A percentile compares a stretch with the other conserved stretches of the same genome.
Conservation (phyloP, 176 grass and related monocot genomes). For the Aegilops tauschii region DNA sequence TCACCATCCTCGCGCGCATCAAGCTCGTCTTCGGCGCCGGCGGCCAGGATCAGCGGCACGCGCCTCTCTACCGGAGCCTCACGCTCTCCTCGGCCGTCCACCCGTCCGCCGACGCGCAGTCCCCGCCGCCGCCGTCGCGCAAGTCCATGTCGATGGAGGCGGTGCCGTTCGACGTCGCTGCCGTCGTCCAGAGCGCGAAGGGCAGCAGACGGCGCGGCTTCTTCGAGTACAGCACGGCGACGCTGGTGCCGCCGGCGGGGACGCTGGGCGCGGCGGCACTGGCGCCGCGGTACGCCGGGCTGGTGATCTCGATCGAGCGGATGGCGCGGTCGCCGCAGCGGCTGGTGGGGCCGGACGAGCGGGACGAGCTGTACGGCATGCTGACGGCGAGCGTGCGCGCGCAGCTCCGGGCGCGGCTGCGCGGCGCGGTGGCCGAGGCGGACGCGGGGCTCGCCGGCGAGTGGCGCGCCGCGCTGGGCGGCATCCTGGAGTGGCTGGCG, state of each 20-base stretch:
- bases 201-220: conserved; percentile 1
- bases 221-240: conserved; percentile 41
- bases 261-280: conserved; percentile 71
- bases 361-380: conserved; percentile 81
- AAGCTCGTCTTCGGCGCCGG: conserved; percentile 60
- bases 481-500: conserved; percentile 72
- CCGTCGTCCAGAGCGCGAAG: not conserved
- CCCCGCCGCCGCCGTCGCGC: not conserved
- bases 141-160: conserved; percentile 50
- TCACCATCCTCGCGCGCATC: conserved; percentile 68
- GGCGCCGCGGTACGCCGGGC: conserved; percentile 49
- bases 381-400: conserved; percentile 71
- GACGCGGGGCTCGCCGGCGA: conserved; percentile 50
- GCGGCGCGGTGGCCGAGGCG: conserved; percentile 36
- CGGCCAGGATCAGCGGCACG: conserved; percentile 20
- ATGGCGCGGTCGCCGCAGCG: conserved; percentile 51
- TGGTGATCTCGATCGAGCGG: conserved; percentile 77
- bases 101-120: conserved; percentile 48
- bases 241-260: conserved; percentile 43
- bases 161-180: not conserved
- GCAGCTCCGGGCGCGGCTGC: conserved; percentile 52
- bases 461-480: conserved; percentile 66
- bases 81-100: conserved; percentile 55
- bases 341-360: conserved; percentile 50
- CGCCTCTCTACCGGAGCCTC: conserved; percentile 52